Base-by-base conservation (phyloP, 1,284 basidiomycete genomes). In the Puccinia novopanici region DNA sequence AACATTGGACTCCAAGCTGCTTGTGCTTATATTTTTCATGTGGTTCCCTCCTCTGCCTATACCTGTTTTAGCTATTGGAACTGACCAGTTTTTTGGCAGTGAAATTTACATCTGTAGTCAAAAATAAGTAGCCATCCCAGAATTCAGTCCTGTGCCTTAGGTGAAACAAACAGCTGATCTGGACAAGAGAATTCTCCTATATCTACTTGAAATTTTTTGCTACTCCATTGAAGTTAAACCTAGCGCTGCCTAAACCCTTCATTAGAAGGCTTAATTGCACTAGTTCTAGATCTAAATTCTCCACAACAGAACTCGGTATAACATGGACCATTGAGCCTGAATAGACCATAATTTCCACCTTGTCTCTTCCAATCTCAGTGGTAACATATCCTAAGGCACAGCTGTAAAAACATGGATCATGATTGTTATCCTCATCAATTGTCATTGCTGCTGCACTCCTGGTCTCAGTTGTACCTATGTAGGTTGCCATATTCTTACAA, bases 251-350 rank as follows among this genome's bases (percentile, higher is more conserved):
- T 19, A 65, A 10, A 5, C 61, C 61, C 8, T 9, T 65, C 61
- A 65, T 65, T 19, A 34, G 61, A 3, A 65, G 37, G 3, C 40
- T 34, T 2, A 65, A 30, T 27, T 65, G 9, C 6, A 65, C 61
- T n/a, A 65, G 3, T 45, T 65, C 61, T 65, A 65, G n/a, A 10
- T 45, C 30, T 5, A 65, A 34, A 40, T 65, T 10, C 15, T n/a
- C 40, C 15, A 34, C 61, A 2, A 27, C n/a, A 8, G 22, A 10
- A 15, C 3, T 40, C 2, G 61, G 61, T 19, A 65, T 65, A 30
- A 65, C 30, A 65, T 65, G 37, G 13, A 65, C 61, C 61, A 65
- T 65, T 2, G 34, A 65, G 4, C 61, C 40, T 17, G 61, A 65
- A 19, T 63, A 10, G 3, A 63, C 24, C 34, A 63, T 34, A 34